Percentiles rank a stretch among this genome's conserved stretches.
Conservation (phyloP, 371 early-diverging fungal genomes). For the Dentiscutata heterogama region DNA sequence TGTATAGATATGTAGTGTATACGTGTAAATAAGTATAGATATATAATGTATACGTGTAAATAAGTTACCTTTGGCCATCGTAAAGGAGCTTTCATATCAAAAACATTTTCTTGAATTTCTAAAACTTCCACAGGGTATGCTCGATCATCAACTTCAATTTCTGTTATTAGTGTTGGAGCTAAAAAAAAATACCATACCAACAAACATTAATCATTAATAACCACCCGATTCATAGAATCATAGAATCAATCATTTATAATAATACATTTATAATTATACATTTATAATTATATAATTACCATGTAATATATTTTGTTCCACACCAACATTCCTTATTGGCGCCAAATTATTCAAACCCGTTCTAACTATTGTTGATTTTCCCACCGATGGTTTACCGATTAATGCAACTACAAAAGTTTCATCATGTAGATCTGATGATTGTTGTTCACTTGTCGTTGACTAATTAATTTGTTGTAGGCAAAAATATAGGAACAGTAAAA, state of each 20-base stretch:
- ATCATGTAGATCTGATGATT: not conserved
- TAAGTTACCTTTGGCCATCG: conserved; percentile 17
- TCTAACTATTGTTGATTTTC: conserved; percentile 31
- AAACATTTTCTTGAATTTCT: conserved; percentile 31
- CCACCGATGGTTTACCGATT: conserved; percentile 27
- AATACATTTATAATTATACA: no score
- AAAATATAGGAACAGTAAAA: no score
- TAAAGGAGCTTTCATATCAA: conserved; percentile 22
- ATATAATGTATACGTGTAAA: not conserved
- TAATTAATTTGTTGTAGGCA: no score
- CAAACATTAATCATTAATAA: no score
- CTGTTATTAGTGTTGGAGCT: not conserved
- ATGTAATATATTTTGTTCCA: conserved; percentile 8
- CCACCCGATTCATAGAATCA: not conserved
- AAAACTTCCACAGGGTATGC: conserved; percentile 29
- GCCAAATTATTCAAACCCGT: conserved; percentile 24
- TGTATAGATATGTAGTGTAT: no score
- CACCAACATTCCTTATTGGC: conserved; percentile 33
- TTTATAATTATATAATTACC: not conserved
- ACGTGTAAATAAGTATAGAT: no score
- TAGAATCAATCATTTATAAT: not conserved
- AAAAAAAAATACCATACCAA: no score
- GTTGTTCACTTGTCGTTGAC: not conserved
- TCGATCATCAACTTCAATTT: conserved; percentile 29
- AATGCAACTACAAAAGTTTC: conserved; percentile 25